A percentile compares a stretch with the other conserved stretches of the same genome.
These are phyloP conservation scores for Kluyveromyces starmeri DNA, from an alignment of 805 yeast genomes.

Conservation along the genomic window DNA sequence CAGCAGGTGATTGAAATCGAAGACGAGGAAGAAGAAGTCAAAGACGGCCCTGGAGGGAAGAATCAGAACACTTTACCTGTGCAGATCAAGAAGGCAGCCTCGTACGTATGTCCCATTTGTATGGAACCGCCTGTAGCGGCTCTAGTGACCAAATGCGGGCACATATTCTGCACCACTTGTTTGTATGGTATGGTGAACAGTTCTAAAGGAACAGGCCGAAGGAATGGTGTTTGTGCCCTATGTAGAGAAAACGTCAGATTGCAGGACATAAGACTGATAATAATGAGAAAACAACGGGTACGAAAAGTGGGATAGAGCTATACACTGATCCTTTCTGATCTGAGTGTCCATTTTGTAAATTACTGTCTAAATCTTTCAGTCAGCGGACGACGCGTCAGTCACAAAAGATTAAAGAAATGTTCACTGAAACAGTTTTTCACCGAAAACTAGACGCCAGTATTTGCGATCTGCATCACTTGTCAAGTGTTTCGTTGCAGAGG, in stretches of 20 bases:
- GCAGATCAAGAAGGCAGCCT: conserved; percentile 26
- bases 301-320: too few species aligned
- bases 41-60: conserved; percentile 3
- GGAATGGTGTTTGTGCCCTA: conserved; percentile 34
- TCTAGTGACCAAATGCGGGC: conserved; percentile 48
- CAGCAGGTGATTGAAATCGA: conserved; percentile 34
- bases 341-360: too few species aligned
- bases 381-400: too few species aligned
- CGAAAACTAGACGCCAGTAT: too few species aligned
- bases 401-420: too few species aligned
- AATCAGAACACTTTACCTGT: conserved; percentile 13
- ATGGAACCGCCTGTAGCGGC: conserved; percentile 44
- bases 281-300: conserved; percentile 27
- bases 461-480: too few species aligned
- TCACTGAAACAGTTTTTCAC: too few species aligned
- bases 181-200: conserved; percentile 41
- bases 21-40: conserved; percentile 26
- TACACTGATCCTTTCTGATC: too few species aligned
- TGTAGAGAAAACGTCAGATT: conserved; percentile 33
- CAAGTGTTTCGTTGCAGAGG: too few species aligned
- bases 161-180: conserved; percentile 46
- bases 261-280: conserved; percentile 23
- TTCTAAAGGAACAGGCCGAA: conserved; percentile 31
- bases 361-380: too few species aligned
- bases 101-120: conserved; percentile 45